Evolutionary conservation across 352 stramenopile genomes (phyloP).

Genomic region (Globisporangium alternatum): DNA sequence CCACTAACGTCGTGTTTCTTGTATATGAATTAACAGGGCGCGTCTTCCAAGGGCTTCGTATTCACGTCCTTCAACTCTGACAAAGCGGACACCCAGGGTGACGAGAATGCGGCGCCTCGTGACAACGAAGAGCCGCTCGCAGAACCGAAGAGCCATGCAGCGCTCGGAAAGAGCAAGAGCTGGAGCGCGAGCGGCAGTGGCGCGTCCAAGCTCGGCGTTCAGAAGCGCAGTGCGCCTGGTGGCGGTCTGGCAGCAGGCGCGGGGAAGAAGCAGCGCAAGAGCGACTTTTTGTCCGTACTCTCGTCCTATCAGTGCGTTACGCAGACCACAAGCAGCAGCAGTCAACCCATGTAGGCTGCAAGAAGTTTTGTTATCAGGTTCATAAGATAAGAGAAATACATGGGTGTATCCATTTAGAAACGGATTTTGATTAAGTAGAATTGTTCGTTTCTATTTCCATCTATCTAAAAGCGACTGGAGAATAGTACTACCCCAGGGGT

Average conservation of each 20-base stretch:
- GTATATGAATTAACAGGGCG: constrained; percentile 15
- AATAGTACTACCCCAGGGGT: background rate
- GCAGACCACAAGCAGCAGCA: constrained; percentile 26
- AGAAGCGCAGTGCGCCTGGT: constrained; percentile 13
- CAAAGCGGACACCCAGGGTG: constrained; percentile 26
- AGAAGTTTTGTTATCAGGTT: background rate
- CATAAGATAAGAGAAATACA: background rate
- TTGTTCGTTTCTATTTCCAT: constrained; percentile 2
- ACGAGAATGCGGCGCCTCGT: constrained; percentile 32
- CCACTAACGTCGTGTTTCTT: constrained; percentile 6
- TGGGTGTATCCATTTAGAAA: constrained; percentile 16
- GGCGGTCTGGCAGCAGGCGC: background rate
- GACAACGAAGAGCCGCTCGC: constrained; percentile 21
- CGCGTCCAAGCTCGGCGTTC: background rate
- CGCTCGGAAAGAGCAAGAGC: constrained; percentile 55
- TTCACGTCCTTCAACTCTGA: constrained; percentile 70
- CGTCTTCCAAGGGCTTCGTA: constrained; percentile 65
- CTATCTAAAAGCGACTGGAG: background rate
- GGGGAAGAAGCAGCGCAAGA: constrained; percentile 37
- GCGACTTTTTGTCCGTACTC: constrained; percentile 65
- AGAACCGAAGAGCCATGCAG: constrained; percentile 14
- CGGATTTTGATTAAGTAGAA: background rate
- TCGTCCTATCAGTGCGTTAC: constrained; percentile 69
- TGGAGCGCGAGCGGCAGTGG: constrained; percentile 23
- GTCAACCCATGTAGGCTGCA: constrained; percentile 27